Percentiles rank a stretch among this genome's conserved stretches.
These are phyloP conservation scores for Lepidium africanum DNA, from an alignment of 345 rosid species.

Conservation along the genomic window DNA sequence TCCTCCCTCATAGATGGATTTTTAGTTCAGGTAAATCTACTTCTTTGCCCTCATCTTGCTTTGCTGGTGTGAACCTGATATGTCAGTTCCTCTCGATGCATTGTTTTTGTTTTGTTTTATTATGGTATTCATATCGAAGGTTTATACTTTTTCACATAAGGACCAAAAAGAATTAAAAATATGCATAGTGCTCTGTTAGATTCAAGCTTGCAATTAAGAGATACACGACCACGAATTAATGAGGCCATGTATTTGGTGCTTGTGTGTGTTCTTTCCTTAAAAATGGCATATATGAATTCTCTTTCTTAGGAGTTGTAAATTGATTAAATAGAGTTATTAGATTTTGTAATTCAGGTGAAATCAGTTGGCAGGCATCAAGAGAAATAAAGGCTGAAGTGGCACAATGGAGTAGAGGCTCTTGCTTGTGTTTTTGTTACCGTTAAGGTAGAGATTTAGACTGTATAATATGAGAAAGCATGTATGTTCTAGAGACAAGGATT, in stretches of 20 bases:
- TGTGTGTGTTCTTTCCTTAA: too few species aligned
- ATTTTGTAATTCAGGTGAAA: conserved; percentile 8
- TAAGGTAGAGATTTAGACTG: conserved; percentile 16
- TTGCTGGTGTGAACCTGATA: neutral
- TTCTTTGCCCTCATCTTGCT: neutral
- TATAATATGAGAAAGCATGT: conserved; percentile 14
- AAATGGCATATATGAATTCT: neutral
- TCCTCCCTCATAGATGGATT: neutral
- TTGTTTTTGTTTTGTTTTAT: neutral
- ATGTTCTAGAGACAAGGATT: neutral
- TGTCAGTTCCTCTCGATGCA: neutral
- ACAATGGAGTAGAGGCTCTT: neutral
- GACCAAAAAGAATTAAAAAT: neutral
- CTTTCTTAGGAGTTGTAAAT: neutral
- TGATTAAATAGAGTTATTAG: neutral
- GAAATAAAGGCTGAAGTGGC: conserved; percentile 5
- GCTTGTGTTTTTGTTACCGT: neutral
- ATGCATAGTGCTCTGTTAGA: neutral
- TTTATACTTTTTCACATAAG: neutral
- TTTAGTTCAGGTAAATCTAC: conserved; percentile 27
- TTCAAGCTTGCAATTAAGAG: neutral
- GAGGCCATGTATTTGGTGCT: neutral
- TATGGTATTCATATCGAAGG: neutral
- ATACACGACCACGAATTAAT: neutral
- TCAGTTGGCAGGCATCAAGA: neutral